A percentile compares a stretch with the other conserved stretches of the same genome.
Evolutionary conservation across 495 filamentous ascomycete species (phyloP).

Genomic region (Xylaria grammica): DNA sequence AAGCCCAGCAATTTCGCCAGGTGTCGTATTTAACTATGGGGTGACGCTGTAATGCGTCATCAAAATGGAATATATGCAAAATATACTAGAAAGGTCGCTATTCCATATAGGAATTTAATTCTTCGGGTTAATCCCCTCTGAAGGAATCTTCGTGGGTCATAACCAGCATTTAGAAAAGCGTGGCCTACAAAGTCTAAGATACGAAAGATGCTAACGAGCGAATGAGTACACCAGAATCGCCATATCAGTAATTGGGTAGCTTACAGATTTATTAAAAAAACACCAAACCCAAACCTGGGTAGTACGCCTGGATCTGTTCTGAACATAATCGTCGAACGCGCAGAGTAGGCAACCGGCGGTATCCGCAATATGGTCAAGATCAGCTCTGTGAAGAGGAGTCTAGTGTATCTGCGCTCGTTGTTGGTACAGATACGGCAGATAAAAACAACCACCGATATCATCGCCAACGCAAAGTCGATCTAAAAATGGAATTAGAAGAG

Average conservation of each 20-base stretch:
- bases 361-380: slow-evolving; percentile 38
- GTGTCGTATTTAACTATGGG: background rate
- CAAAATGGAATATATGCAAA: slow-evolving; percentile 43
- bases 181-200: slow-evolving; percentile 36
- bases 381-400: slow-evolving; percentile 34
- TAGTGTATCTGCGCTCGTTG: slow-evolving; percentile 34
- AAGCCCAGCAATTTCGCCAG: background rate
- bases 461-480: slow-evolving; percentile 39
- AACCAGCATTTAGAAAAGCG: slow-evolving; percentile 37
- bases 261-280: slow-evolving; percentile 42
- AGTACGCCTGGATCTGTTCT: slow-evolving; percentile 29
- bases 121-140: slow-evolving; percentile 28
- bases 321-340: slow-evolving; percentile 34
- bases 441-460: slow-evolving; percentile 35
- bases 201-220: slow-evolving; percentile 32
- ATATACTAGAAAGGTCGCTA: slow-evolving; percentile 40
- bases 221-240: slow-evolving; percentile 13
- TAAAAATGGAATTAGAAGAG: slow-evolving; percentile 21
- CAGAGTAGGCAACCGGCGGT: slow-evolving; percentile 38
- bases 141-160: slow-evolving; percentile 39
- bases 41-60: background rate
- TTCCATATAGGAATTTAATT: slow-evolving; percentile 36
- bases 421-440: slow-evolving; percentile 33
- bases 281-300: slow-evolving; percentile 36
- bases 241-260: slow-evolving; percentile 1